Percentiles rank a stretch among this genome's conserved stretches.
Conservation (phyloP, 192 early-diverging fungal genomes). For the Glomus cerebriforme region DNA sequence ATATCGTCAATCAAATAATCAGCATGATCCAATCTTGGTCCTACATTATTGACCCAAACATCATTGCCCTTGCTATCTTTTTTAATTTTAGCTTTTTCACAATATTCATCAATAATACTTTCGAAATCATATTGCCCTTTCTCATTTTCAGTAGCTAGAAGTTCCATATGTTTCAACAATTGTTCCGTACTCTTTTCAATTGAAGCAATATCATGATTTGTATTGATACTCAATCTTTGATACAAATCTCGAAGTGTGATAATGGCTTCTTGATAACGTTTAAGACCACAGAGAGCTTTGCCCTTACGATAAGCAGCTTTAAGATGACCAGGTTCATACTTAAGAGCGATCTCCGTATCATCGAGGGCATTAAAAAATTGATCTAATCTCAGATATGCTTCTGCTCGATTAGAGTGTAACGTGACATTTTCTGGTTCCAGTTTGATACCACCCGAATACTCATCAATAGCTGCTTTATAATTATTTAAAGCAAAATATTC, state of each 20-base stretch:
- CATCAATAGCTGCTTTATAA: not conserved
- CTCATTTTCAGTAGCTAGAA: not conserved
- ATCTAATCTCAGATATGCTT: not conserved
- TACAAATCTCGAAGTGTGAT: not conserved
- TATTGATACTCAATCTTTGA: not conserved
- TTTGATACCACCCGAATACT: not conserved
- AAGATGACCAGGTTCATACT: not conserved
- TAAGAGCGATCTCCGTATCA: not conserved
- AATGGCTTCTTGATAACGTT: constrained; percentile 1
- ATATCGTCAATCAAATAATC: constrained; percentile 6
- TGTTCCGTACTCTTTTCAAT: not conserved
- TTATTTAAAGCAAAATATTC: not conserved
- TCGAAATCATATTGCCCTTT: constrained; percentile 1
- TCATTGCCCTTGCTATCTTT: not conserved
- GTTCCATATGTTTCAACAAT: not conserved
- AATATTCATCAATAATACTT: constrained; percentile 1
- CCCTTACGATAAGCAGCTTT: not conserved
- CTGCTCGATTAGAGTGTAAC: not conserved
- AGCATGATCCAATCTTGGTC: constrained; percentile 15
- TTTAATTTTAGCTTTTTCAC: not conserved
- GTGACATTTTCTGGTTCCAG: not conserved
- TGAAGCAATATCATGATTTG: no score
- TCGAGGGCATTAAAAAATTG: not conserved
- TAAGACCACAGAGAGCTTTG: constrained; percentile 9
- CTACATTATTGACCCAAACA: not conserved